A percentile compares a stretch with the other conserved stretches of the same genome.
phyloP scores from a whole-genome alignment of 163 green algal genomes.

The Prototheca wickerhamii region DNA sequence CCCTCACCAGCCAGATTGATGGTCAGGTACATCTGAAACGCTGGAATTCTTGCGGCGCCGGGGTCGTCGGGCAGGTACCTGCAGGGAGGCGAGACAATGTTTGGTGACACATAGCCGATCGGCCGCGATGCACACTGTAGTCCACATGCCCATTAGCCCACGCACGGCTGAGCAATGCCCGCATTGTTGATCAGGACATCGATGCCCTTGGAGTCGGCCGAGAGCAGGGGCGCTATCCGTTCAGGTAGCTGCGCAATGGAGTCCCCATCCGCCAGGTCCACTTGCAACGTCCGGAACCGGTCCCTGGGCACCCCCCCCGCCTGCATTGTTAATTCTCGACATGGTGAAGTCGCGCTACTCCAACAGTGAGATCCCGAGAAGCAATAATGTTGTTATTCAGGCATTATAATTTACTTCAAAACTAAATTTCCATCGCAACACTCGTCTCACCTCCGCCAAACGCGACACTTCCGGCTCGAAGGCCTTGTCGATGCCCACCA shows the following conservation, averaged over 20 bases:
- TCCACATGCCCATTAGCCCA: slow-evolving; percentile 1
- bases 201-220: neutral
- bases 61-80: neutral
- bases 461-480: neutral
- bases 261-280: too few relatives aligned
- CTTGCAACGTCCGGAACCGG: too few relatives aligned
- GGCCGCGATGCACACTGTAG: neutral
- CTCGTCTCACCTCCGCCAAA: neutral
- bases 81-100: neutral
- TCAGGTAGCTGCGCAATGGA: too few relatives aligned
- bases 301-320: too few relatives aligned
- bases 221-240: neutral
- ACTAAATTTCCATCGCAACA: slow-evolving; percentile 13
- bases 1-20: neutral
- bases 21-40: neutral
- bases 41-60: neutral
- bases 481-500: slow-evolving; percentile 32
- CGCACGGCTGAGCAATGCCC: slow-evolving; percentile 22
- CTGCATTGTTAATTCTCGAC: too few relatives aligned
- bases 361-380: too few relatives aligned
- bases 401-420: neutral
- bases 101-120: neutral
- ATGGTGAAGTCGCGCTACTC: too few relatives aligned
- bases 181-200: slow-evolving; percentile 34
- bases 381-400: too few relatives aligned